Base-by-base conservation (phyloP, 2,329 filamentous ascomycete species). In the Pleoardoris graminearum region DNA sequence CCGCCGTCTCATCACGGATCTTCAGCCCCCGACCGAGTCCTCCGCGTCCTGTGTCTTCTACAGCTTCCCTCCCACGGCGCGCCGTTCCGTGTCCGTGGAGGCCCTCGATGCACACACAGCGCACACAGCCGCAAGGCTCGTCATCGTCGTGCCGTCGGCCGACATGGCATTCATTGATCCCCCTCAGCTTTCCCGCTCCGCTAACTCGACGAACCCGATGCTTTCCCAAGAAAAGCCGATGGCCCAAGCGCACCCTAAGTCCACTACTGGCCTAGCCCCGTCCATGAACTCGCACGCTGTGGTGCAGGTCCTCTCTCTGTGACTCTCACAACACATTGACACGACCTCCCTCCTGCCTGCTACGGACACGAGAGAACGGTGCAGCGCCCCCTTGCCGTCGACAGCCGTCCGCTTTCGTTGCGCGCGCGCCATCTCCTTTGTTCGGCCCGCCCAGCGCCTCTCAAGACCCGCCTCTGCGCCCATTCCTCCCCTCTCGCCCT, bases 371-470 rank as follows among this genome's bases (percentile, higher is more conserved):
- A 29, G 27, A 46, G 54, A 43, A 62, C 59, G 27, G 48, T 50
- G 22, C 60, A 60, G 60, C 62, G 52, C 53, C 27, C 14, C 48
- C 51, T 57, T 55, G 59, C 33, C 54, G 50, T 51, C 53, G 54
- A 47, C 51, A 48, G 36, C 48, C 51, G 35, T 43, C 51, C 54
- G 33, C 52, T 53, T 45, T 59, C 41, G 45, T 55, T 55, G 61
- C 60, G 61, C 65, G 58, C 60, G 54, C 66, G 47, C 30, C 25
- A 41, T 54, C 56, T 58, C 62, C 65, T 65, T 68, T 67, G 60
- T 66, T 63, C 54, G 43, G 54, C 55, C 57, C 58, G 51, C 50
- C 54, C 58, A 54, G 50, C 66, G 55, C 59, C 44, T 22, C 60
- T 55, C 55, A 54, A 54, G 58, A 61, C 53, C 66, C 63, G 56